A percentile compares a stretch with the other conserved stretches of the same genome.
Evolutionary conservation across 2,329 filamentous ascomycete species (phyloP).

Genomic region (Diaporthe longicolla): DNA sequence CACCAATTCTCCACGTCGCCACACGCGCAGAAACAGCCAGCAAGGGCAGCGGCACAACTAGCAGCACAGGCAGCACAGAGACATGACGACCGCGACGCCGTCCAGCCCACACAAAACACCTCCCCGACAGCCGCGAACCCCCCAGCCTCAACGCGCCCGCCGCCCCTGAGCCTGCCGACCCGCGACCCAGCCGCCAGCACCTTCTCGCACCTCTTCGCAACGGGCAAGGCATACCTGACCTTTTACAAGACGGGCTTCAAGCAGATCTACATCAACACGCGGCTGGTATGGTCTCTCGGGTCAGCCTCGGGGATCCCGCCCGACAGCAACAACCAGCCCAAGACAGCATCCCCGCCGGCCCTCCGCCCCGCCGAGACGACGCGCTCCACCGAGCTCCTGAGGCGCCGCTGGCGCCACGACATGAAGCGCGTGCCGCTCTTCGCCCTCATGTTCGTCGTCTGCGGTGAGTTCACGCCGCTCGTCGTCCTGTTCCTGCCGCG

Average conservation of each 20-base stretch:
- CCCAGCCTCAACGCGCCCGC: slow-evolving; percentile 79
- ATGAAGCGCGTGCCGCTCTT: slow-evolving; percentile 85
- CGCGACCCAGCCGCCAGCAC: slow-evolving; percentile 61
- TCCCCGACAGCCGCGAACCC: slow-evolving; percentile 67
- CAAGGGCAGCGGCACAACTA: background rate
- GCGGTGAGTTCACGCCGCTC: slow-evolving; percentile 89
- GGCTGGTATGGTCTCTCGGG: slow-evolving; percentile 62
- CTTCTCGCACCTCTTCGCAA: slow-evolving; percentile 68
- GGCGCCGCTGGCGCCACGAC: slow-evolving; percentile 78
- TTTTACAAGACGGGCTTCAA: slow-evolving; percentile 93
- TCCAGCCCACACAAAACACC: background rate
- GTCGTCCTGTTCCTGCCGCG: slow-evolving; percentile 79
- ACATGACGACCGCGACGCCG: slow-evolving; percentile 9
- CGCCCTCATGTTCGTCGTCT: slow-evolving; percentile 79
- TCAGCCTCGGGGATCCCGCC: slow-evolving; percentile 41
- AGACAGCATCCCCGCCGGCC: slow-evolving; percentile 53
- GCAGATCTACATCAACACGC: slow-evolving; percentile 78
- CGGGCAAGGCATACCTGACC: slow-evolving; percentile 81
- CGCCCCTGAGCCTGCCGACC: slow-evolving; percentile 74
- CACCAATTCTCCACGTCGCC: slow-evolving; percentile 21
- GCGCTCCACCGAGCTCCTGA: slow-evolving; percentile 79
- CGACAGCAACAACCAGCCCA: slow-evolving; percentile 53
- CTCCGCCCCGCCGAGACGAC: slow-evolving; percentile 58
- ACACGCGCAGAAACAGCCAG: background rate
- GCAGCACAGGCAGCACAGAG: background rate